Evolutionary conservation across 1,284 basidiomycete species (phyloP).

Genomic region (Melampsora americana): DNA sequence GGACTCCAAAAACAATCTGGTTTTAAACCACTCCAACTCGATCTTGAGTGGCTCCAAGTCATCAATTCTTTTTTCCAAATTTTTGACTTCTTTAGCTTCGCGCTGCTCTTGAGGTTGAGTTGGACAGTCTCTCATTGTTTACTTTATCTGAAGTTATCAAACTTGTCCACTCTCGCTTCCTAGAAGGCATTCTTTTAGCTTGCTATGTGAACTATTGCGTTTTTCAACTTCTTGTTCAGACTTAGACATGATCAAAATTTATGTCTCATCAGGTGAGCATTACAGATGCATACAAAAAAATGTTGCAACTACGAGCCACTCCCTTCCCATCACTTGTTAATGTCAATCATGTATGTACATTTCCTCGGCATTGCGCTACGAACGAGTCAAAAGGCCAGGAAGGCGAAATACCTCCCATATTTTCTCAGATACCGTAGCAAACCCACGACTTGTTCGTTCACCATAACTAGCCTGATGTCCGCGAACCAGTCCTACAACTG

Average conservation of each 20-base stretch:
- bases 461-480: conserved; percentile 9
- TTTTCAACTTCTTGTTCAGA: not conserved
- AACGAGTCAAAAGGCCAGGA: not conserved
- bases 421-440: conserved; percentile 8
- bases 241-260: not conserved
- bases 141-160: not conserved
- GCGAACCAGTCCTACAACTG: conserved; percentile 6
- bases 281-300: no score
- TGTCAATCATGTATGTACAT: no score
- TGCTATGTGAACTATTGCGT: no score
- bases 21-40: not conserved
- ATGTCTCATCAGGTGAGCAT: no score
- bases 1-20: not conserved
- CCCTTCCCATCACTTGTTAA: not conserved
- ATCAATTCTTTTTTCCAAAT: not conserved
- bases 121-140: not conserved
- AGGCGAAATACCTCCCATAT: conserved; percentile 12
- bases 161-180: not conserved
- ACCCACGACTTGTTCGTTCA: not conserved
- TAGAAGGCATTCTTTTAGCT: no score
- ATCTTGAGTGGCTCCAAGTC: not conserved
- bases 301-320: not conserved
- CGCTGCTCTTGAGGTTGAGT: conserved; percentile 2
- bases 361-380: not conserved
- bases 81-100: not conserved